phyloP scores from a whole-genome alignment of 345 rosid species.

The Bruguiera gymnorhiza region DNA sequence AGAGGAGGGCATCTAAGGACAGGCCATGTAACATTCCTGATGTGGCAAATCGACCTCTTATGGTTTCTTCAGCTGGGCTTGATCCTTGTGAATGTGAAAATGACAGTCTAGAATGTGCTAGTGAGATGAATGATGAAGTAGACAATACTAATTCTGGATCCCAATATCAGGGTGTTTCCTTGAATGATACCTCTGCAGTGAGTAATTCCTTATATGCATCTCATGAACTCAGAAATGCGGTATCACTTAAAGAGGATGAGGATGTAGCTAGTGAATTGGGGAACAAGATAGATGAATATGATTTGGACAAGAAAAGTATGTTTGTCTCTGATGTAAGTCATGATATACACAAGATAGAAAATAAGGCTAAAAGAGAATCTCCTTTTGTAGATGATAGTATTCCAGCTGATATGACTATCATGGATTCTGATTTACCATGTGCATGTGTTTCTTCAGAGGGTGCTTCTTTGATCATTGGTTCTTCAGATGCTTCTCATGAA shows the following conservation, averaged over 20 bases:
- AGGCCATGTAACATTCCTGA: constrained; percentile 15
- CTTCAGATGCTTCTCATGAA: constrained; percentile 29
- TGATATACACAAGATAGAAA: constrained; percentile 14
- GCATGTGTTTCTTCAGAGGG: constrained; percentile 6
- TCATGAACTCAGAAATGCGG: constrained; percentile 13
- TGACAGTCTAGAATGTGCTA: constrained; percentile 17
- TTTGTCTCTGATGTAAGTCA: background rate
- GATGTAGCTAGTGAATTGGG: constrained; percentile 15
- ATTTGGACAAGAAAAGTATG: constrained; percentile 5
- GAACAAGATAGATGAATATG: constrained; percentile 21
- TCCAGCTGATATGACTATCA: constrained; percentile 3
- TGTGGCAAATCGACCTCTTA: constrained; percentile 26
- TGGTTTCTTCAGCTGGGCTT: constrained; percentile 31
- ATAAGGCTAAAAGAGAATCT: constrained; percentile 11
- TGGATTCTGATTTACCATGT: background rate
- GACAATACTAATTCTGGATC: constrained; percentile 29
- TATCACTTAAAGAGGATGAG: constrained; percentile 11
- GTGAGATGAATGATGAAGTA: constrained; percentile 25
- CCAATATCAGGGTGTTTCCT: constrained; percentile 20
- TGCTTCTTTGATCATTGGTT: background rate
- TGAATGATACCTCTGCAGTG: constrained; percentile 16
- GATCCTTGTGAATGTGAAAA: constrained; percentile 24
- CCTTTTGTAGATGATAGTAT: constrained; percentile 20
- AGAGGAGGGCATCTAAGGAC: constrained; percentile 14
- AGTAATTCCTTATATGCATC: constrained; percentile 27